These are phyloP conservation scores for Thalia dealbata DNA, from an alignment of 176 grass and related monocot genomes.

Conservation along the genomic window DNA sequence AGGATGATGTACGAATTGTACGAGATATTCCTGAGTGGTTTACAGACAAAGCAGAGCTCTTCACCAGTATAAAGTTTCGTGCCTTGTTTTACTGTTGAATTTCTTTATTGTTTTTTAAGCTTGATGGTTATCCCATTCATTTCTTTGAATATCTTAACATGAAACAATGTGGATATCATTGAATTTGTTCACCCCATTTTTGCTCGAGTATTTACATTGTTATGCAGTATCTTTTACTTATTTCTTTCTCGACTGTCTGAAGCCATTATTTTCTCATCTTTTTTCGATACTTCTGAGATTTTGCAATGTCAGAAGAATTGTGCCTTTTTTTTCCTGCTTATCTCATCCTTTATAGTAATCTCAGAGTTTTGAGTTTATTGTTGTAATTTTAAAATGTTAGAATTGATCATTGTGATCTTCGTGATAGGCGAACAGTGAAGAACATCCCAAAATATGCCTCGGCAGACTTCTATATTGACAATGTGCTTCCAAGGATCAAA, in stretches of 20 bases:
- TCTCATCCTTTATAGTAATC: background rate
- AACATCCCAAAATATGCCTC: conserved; percentile 97
- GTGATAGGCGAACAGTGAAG: conserved; percentile 73
- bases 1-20: conserved; percentile 85
- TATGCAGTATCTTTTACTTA: background rate
- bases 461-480: conserved; percentile 94
- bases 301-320: background rate
- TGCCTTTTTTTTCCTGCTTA: too few species aligned
- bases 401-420: background rate
- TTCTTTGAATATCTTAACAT: background rate
- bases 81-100: conserved; percentile 10
- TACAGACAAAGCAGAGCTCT: conserved; percentile 87
- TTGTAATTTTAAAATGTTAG: background rate
- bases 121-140: background rate
- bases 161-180: background rate
- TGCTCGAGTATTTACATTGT: background rate
- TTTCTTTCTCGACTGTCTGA: background rate
- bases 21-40: conserved; percentile 96
- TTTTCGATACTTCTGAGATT: background rate
- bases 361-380: background rate
- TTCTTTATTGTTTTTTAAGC: background rate
- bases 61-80: conserved; percentile 90
- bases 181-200: background rate
- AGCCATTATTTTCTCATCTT: background rate
- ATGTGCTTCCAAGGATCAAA: conserved; percentile 95